phyloP scores from a whole-genome alignment of 2,329 filamentous ascomycete genomes.

The Apiospora marii region DNA sequence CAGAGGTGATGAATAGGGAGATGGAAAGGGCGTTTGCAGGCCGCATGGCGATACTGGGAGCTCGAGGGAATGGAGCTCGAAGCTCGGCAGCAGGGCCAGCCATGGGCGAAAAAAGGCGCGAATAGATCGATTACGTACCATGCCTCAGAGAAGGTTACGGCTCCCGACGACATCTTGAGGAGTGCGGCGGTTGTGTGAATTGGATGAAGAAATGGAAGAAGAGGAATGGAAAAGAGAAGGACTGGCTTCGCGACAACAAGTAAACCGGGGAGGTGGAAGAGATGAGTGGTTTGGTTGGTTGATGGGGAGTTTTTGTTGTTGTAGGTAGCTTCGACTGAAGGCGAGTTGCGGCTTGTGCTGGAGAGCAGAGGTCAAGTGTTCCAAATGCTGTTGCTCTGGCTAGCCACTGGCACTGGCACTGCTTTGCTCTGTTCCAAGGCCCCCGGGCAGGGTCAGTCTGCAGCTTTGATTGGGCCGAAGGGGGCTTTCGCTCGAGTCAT shows the following conservation, averaged over 20 bases:
- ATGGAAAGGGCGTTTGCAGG: conserved; percentile 1
- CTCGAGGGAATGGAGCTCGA: conserved; percentile 33
- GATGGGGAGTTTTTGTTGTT: conserved; percentile 20
- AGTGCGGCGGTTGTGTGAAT: conserved; percentile 28
- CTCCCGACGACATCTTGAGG: conserved; percentile 32
- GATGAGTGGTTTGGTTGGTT: conserved; percentile 10
- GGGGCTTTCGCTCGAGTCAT: neutral
- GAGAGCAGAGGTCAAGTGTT: conserved; percentile 21
- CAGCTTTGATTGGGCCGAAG: conserved; percentile 18
- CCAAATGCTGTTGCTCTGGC: neutral
- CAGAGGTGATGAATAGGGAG: neutral
- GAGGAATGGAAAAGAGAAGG: conserved; percentile 20
- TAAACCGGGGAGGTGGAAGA: conserved; percentile 8
- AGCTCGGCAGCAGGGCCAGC: conserved; percentile 16
- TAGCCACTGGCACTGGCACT: neutral
- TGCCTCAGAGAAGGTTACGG: conserved; percentile 41
- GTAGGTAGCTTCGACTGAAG: conserved; percentile 16
- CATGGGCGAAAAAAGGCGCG: conserved; percentile 32
- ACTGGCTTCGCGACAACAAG: conserved; percentile 21
- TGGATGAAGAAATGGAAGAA: conserved; percentile 28
- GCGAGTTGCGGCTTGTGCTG: conserved; percentile 22
- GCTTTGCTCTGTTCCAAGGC: neutral
- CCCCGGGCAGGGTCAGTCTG: neutral
- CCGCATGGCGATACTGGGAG: conserved; percentile 29
- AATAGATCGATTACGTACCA: conserved; percentile 44